Percentiles rank a stretch among this genome's conserved stretches.
phyloP scores from a whole-genome alignment of 2,329 filamentous ascomycete species.

The Cordyceps farinosa region DNA sequence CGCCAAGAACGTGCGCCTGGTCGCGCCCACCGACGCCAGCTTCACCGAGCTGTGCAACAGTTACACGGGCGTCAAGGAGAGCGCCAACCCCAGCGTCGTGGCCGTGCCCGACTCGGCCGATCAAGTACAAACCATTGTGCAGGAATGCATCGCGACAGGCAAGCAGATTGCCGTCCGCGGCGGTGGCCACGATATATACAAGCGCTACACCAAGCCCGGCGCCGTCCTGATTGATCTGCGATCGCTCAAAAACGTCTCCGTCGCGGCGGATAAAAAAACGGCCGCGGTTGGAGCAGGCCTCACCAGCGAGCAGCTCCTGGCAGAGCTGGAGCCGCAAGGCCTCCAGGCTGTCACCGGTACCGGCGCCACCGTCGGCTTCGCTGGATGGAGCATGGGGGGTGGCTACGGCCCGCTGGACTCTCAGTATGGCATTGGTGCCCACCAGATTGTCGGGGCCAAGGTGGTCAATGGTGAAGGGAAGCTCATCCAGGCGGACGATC shows the following conservation, averaged over 20 bases:
- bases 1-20: neutral
- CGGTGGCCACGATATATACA: constrained; percentile 19
- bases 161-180: constrained; percentile 16
- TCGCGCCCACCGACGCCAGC: constrained; percentile 4
- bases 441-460: constrained; percentile 34
- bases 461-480: constrained; percentile 28
- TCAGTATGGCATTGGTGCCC: constrained; percentile 32
- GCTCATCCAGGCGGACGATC: constrained; percentile 27
- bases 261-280: constrained; percentile 13
- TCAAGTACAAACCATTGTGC: constrained; percentile 6
- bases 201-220: constrained; percentile 16
- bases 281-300: constrained; percentile 16
- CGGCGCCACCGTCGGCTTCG: constrained; percentile 30
- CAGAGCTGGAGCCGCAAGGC: constrained; percentile 16
- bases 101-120: constrained; percentile 6
- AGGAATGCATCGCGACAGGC: constrained; percentile 6
- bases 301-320: constrained; percentile 8
- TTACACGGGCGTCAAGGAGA: constrained; percentile 2
- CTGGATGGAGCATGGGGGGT: constrained; percentile 34
- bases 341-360: constrained; percentile 20
- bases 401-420: constrained; percentile 33
- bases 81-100: constrained; percentile 4
- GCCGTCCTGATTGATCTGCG: constrained; percentile 19
- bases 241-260: constrained; percentile 7
- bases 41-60: constrained; percentile 7